Percentiles rank a stretch among this genome's conserved stretches.
Conservation (phyloP, 2,329 filamentous ascomycete genomes). For the Ceratocystis variospora region DNA sequence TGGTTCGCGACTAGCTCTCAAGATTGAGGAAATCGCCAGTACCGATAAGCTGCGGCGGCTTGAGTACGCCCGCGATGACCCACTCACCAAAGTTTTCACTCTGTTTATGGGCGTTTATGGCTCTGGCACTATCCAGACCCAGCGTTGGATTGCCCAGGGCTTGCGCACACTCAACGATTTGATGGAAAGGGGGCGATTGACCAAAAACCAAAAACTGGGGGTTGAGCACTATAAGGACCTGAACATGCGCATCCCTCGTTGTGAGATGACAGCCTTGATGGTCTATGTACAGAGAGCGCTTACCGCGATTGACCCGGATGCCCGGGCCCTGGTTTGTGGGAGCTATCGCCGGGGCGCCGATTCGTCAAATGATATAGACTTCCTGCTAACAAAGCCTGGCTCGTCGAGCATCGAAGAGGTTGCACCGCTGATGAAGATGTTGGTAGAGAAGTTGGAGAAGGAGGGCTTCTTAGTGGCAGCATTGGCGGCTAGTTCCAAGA, state of each 20-base stretch:
- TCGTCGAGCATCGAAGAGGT: slow-evolving; percentile 44
- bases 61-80: slow-evolving; percentile 54
- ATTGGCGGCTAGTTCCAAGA: slow-evolving; percentile 40
- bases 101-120: slow-evolving; percentile 69
- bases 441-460: slow-evolving; percentile 48
- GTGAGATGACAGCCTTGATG: slow-evolving; percentile 59
- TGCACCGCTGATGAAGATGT: slow-evolving; percentile 43
- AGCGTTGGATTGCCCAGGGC: slow-evolving; percentile 63
- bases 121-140: slow-evolving; percentile 56
- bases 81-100: slow-evolving; percentile 49
- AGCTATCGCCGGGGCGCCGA: slow-evolving; percentile 70
- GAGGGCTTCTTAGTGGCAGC: slow-evolving; percentile 54
- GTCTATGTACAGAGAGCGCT: slow-evolving; percentile 48
- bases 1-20: slow-evolving; percentile 58
- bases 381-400: slow-evolving; percentile 60
- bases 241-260: slow-evolving; percentile 59
- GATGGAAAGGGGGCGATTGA: slow-evolving; percentile 45
- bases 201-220: slow-evolving; percentile 57
- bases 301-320: slow-evolving; percentile 42
- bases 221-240: slow-evolving; percentile 72
- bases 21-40: slow-evolving; percentile 77
- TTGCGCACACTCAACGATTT: slow-evolving; percentile 63
- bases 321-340: slow-evolving; percentile 64
- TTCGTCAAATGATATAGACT: slow-evolving; percentile 68
- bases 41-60: slow-evolving; percentile 60